Percentiles rank a stretch among this genome's conserved stretches.
phyloP scores from a whole-genome alignment of 2,329 filamentous ascomycete genomes.

The Blumeria hordei region DNA sequence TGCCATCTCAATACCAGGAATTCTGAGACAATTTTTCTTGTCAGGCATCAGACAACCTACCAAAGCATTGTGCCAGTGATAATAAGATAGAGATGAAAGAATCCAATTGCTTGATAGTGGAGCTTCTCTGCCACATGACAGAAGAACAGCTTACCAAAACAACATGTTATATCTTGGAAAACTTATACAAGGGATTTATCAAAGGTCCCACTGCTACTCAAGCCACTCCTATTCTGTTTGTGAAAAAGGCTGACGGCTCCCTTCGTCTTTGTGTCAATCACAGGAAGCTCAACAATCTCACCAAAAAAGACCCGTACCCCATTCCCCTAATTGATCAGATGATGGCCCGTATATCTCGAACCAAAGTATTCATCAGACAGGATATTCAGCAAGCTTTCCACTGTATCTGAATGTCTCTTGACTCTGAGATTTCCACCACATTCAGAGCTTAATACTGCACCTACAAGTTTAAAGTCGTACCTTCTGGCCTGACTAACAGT shows the following conservation, averaged over 20 bases:
- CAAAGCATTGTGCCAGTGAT: not conserved
- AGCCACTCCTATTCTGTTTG: too few species aligned
- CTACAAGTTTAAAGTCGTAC: constrained; percentile 1
- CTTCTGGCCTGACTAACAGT: not conserved
- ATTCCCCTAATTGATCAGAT: too few species aligned
- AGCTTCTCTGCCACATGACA: not conserved
- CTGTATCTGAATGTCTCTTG: not conserved
- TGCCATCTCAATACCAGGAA: too few species aligned
- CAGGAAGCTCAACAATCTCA: too few species aligned
- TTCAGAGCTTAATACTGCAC: not conserved
- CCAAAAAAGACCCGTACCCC: constrained; percentile 1
- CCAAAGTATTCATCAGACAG: too few species aligned
- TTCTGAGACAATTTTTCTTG: too few species aligned
- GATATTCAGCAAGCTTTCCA: constrained; percentile 1
- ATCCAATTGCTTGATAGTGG: not conserved
- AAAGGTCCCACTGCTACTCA: not conserved
- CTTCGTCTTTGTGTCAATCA: too few species aligned
- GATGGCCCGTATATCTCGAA: too few species aligned
- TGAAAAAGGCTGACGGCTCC: too few species aligned
- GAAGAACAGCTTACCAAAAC: not conserved
- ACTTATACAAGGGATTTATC: not conserved
- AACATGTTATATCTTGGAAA: not conserved
- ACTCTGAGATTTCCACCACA: not conserved
- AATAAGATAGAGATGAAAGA: not conserved
- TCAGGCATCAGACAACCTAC: not conserved